Evolutionary conservation across 208 protist species (phyloP), one percentile per base, ranked within the genome.

Genomic region (Herpetomonas muscarum): DNA sequence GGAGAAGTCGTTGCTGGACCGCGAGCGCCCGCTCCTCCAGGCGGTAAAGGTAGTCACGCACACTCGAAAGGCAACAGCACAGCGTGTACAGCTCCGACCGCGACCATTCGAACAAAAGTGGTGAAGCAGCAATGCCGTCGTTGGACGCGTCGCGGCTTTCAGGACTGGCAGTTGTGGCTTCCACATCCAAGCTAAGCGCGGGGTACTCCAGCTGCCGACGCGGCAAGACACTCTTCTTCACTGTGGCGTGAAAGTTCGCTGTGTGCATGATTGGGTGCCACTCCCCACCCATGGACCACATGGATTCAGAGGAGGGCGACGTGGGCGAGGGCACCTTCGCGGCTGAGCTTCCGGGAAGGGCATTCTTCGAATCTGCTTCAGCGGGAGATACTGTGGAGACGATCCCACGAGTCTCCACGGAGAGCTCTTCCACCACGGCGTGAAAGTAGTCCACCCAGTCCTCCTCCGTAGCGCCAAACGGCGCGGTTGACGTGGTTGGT

Each of bases 391-490:
- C n/a, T n/a, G n/a, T n/a, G n/a, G n/a, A n/a, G n/a, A n/a, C n/a
- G n/a, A n/a, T n/a, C n/a, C n/a, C n/a, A n/a, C n/a, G n/a, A n/a
- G n/a, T n/a, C n/a, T 61, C 62, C 5, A 63, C 57, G 1, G 55
- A 55, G n/a, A 65, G 25, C 22, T 46, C 48, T 3, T 42, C 54
- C 26, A 65, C 39, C 24, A n/a, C 51, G 42, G 50, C 25, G 42
- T 67, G 29, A 19, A 69, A 34, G 25, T 49, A 52, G 46, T 72
- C 67, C n/a, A 81, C 50, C 74, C 74, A 81, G 60, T 81, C 69
- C 2, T 64, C 56, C 21, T 61, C 41, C 7, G 59, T 29, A 22
- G 48, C 48, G 26, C 74, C 74, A 47, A 75, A 71, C 1, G 52
- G 51, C 31, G 28, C 31, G 47, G 28, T 31, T 15, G 36, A 32